A percentile compares a stretch with the other conserved stretches of the same genome.
Evolutionary conservation across 306 rosid species (phyloP).

Genomic region (Rubus parviflorus): DNA sequence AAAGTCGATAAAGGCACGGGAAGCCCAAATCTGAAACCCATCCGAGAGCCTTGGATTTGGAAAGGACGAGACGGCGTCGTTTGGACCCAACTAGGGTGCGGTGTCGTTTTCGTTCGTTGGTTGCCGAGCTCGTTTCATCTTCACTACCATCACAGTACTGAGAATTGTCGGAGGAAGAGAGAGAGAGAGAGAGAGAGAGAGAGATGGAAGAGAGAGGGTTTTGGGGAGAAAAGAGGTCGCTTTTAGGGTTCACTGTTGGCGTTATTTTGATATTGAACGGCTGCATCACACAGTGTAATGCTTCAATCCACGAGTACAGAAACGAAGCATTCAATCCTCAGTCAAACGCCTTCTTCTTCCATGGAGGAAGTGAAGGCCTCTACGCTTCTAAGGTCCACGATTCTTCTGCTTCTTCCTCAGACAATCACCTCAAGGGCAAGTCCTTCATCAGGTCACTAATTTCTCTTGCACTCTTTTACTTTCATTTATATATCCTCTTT

Average conservation of each 20-base stretch:
- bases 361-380: conserved; percentile 89
- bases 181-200: neutral
- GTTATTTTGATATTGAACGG: conserved; percentile 16
- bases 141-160: neutral
- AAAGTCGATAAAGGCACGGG: neutral
- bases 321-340: conserved; percentile 58
- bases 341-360: conserved; percentile 95
- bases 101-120: neutral
- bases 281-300: conserved; percentile 22
- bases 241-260: conserved; percentile 15
- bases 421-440: conserved; percentile 49
- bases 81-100: neutral
- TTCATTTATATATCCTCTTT: no score
- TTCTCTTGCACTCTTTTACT: neutral
- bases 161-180: neutral
- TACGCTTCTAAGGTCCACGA: conserved; percentile 49
- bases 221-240: neutral
- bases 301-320: conserved; percentile 73
- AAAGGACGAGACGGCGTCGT: neutral
- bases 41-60: neutral
- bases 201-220: conserved; percentile 8
- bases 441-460: conserved; percentile 60
- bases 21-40: conserved; percentile 2
- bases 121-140: neutral
- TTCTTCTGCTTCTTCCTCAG: conserved; percentile 23